Evolutionary conservation across 805 yeast genomes (phyloP).

Genomic region (Hanseniaspora meyeri): DNA sequence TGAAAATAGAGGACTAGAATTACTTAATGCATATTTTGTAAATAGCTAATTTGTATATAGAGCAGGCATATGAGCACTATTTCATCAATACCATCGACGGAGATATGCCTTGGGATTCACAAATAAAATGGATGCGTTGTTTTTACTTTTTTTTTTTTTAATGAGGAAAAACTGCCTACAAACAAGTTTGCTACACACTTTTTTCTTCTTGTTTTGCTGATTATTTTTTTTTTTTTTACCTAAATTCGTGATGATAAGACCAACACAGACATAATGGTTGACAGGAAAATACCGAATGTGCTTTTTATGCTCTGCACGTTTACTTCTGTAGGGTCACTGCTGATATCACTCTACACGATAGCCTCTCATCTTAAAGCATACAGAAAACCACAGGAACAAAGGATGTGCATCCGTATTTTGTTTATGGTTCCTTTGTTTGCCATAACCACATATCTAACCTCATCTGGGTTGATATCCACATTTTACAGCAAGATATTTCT

Average conservation of each 20-base stretch:
- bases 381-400: slow-evolving; percentile 77
- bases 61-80: background rate
- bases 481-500: slow-evolving; percentile 33
- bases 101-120: no score
- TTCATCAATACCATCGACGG: no score
- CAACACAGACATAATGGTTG: background rate
- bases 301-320: slow-evolving; percentile 17
- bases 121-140: no score
- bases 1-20: slow-evolving; percentile 4
- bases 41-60: background rate
- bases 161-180: no score
- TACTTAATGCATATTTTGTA: background rate
- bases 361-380: slow-evolving; percentile 53
- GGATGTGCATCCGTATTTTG: slow-evolving; percentile 71
- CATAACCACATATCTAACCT: slow-evolving; percentile 41
- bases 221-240: background rate
- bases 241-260: background rate
- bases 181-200: no score
- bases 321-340: slow-evolving; percentile 25
- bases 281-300: background rate
- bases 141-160: background rate
- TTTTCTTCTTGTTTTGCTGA: no score
- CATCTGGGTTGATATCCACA: slow-evolving; percentile 36
- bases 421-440: slow-evolving; percentile 74
- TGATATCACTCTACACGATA: slow-evolving; percentile 37